phyloP scores from a whole-genome alignment of 192 early-diverging fungal species.

The Coemansia interrupta region DNA sequence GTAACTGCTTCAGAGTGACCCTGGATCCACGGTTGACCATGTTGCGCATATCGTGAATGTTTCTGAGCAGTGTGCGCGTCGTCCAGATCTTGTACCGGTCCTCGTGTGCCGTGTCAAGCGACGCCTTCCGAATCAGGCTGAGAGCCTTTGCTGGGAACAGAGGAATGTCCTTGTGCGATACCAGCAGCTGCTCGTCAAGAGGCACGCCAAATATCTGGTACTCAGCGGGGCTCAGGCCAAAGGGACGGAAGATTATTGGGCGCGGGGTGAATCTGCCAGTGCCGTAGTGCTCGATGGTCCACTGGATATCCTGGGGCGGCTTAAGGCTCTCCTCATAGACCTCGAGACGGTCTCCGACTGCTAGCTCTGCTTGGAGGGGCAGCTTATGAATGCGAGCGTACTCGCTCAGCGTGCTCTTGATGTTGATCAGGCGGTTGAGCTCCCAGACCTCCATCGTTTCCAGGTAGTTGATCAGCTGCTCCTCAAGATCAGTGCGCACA shows the following conservation, averaged over 20 bases:
- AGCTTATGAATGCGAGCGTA: slow-evolving; percentile 38
- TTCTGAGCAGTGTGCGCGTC: slow-evolving; percentile 54
- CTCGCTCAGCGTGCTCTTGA: slow-evolving; percentile 45
- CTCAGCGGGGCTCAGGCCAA: slow-evolving; percentile 65
- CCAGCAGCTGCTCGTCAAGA: slow-evolving; percentile 63
- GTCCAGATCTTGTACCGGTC: slow-evolving; percentile 64
- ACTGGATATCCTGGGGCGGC: slow-evolving; percentile 74
- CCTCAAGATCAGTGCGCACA: slow-evolving; percentile 66
- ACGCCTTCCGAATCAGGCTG: slow-evolving; percentile 56
- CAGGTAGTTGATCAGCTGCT: slow-evolving; percentile 56
- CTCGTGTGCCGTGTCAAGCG: slow-evolving; percentile 28
- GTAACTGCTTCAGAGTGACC: slow-evolving; percentile 56
- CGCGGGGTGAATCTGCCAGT: slow-evolving; percentile 65
- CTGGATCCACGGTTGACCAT: slow-evolving; percentile 60
- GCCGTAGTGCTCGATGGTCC: slow-evolving; percentile 70
- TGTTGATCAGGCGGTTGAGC: slow-evolving; percentile 53
- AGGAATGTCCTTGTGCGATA: slow-evolving; percentile 60
- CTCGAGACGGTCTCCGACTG: slow-evolving; percentile 53
- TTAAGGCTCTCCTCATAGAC: slow-evolving; percentile 72
- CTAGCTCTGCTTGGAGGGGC: slow-evolving; percentile 36
- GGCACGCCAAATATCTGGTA: slow-evolving; percentile 77
- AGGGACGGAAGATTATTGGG: slow-evolving; percentile 69
- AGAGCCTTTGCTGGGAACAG: slow-evolving; percentile 60
- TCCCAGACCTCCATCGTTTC: slow-evolving; percentile 56
- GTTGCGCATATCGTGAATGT: slow-evolving; percentile 63